Evolutionary conservation across 768 basidiomycete species (phyloP).

Genomic region (Pisolithus tinctorius): DNA sequence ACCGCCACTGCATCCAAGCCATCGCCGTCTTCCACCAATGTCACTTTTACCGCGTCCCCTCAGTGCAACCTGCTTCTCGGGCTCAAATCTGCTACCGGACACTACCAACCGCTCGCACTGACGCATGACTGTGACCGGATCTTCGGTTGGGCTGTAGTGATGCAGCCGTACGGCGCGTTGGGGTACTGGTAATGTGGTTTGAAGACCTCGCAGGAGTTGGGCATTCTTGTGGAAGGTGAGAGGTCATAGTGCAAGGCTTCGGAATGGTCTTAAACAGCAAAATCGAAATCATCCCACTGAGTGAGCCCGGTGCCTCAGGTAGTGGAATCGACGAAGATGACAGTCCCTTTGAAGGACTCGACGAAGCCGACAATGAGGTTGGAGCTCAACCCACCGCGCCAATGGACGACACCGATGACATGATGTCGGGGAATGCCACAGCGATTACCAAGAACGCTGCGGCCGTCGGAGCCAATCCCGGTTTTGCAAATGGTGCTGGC

Average conservation of each 20-base stretch:
- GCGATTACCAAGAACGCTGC: slow-evolving; percentile 30
- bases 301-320: not conserved
- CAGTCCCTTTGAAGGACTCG: slow-evolving; percentile 26
- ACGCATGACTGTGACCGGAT: too few species aligned
- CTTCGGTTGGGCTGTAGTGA: too few species aligned
- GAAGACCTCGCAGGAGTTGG: slow-evolving; percentile 61
- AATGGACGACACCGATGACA: slow-evolving; percentile 28
- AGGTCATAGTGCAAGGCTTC: slow-evolving; percentile 40
- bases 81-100: slow-evolving; percentile 69
- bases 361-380: slow-evolving; percentile 32
- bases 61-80: slow-evolving; percentile 33
- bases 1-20: not conserved
- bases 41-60: slow-evolving; percentile 64
- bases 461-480: too few species aligned
- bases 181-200: slow-evolving; percentile 63
- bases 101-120: too few species aligned
- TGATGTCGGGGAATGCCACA: slow-evolving; percentile 15
- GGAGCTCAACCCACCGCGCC: slow-evolving; percentile 16
- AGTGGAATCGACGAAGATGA: slow-evolving; percentile 49
- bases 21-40: not conserved
- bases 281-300: slow-evolving; percentile 49
- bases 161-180: slow-evolving; percentile 54
- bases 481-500: not conserved
- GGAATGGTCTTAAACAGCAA: slow-evolving; percentile 63
- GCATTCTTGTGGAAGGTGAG: not conserved